Base-by-base conservation (phyloP, 805 yeast species). In the Kuraishia cidri region DNA sequence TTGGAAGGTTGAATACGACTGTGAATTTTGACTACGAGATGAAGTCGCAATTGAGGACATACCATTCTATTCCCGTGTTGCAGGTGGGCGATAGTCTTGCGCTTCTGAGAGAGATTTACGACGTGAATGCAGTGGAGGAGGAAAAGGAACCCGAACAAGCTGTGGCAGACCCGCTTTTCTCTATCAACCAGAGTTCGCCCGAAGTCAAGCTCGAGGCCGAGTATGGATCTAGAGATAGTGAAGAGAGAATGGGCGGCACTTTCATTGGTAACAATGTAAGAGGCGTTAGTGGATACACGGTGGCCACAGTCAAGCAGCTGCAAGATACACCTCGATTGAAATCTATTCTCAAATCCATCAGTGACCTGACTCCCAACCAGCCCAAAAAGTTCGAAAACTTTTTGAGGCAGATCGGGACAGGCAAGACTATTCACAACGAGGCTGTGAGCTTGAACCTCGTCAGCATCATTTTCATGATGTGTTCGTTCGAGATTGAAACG, bases 241-340 rank as follows among this genome's bases (percentile, higher is more conserved):
- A 17, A 7, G n/a, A 17, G 12, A 20, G 23, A 20, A 10, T 20
- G 23, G 7, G 14, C 30, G 12, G 11, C 12, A 11, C 19, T 4
- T 27, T 27, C 21, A 16, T 19, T 3, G 14, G 16, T 13, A 16
- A 21, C 26, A 30, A 23, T n/a, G 12, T 21, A 6, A 15, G 32
- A n/a, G 22, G 26, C 14, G 20, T 51, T 10, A 47, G 47, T 29
- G 56, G 58, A 6, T 55, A 52, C 33, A 54, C 60, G 1, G 42
- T 48, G 44, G 42, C 66, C 10, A 70, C 71, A 28, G 78, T 77
- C 29, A 85, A 82, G 50, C 92, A 86, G 36, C 63, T 90, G 25
- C 97, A 90, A 57, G 97, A 90, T 50, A 92, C 97, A 0, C 97
- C 97, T 2, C 65, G 97, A 35, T 67, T 90, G 40, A 90, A 90